These are phyloP conservation scores for Trichoderma citrinoviride DNA, from an alignment of 2,329 filamentous ascomycete genomes.

Conservation along the genomic window DNA sequence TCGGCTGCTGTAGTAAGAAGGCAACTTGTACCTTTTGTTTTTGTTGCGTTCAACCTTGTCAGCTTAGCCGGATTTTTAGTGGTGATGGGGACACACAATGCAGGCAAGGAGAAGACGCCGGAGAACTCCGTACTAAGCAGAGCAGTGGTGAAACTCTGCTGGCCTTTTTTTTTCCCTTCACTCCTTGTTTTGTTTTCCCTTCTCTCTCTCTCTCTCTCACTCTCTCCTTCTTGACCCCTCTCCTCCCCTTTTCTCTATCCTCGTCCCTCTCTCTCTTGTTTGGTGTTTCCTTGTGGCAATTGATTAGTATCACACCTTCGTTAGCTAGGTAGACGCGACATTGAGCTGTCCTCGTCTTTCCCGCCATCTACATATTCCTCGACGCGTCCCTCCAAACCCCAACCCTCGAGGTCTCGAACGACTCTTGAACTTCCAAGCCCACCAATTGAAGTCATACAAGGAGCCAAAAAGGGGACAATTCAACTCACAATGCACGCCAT, in stretches of 20 bases:
- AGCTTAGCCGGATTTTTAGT: neutral
- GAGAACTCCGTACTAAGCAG: neutral
- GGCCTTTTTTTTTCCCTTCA: neutral
- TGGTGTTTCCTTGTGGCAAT: neutral
- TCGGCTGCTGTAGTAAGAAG: neutral
- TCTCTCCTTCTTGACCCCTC: neutral
- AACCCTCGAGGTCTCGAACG: neutral
- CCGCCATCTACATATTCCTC: neutral
- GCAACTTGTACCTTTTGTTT: no score
- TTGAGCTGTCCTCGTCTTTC: neutral
- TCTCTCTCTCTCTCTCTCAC: neutral
- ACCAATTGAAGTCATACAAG: neutral
- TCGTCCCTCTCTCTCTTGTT: neutral
- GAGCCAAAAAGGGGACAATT: neutral
- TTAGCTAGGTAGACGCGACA: neutral
- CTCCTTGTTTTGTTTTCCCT: neutral
- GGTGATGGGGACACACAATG: neutral
- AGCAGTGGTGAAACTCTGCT: constrained; percentile 4
- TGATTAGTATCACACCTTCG: neutral
- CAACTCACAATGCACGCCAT: constrained; percentile 34
- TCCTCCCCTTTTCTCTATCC: neutral
- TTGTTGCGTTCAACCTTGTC: constrained; percentile 12
- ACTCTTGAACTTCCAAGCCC: neutral
- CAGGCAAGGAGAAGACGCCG: neutral
- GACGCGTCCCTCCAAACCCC: neutral